Conservation (phyloP, 1,284 basidiomycete genomes). For the Coniferiporia sulphurascens region DNA sequence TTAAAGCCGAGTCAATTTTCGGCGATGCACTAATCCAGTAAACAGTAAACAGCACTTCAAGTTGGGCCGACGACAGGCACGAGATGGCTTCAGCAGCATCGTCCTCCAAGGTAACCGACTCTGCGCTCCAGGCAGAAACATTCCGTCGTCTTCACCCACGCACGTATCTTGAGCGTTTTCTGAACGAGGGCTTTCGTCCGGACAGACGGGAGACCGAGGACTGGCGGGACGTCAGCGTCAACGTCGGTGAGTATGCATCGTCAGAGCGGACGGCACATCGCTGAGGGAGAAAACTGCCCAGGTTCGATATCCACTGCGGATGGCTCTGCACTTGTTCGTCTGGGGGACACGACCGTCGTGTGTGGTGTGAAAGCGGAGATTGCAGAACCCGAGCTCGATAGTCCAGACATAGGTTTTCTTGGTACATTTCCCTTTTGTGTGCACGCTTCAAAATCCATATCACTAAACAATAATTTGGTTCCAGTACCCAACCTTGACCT, state of each 20-base stretch:
- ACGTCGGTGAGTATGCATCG: conserved; percentile 54
- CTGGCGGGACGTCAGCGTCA: conserved; percentile 68
- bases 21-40: too few relatives aligned
- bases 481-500: conserved; percentile 86
- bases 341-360: conserved; percentile 87
- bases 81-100: conserved; percentile 6
- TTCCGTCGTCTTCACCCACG: conserved; percentile 82
- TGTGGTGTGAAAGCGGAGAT: conserved; percentile 96
- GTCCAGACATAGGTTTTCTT: conserved; percentile 73
- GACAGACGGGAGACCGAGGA: conserved; percentile 63
- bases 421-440: conserved; percentile 44
- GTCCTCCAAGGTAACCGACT: conserved; percentile 4
- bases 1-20: too few relatives aligned
- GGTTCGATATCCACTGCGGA: conserved; percentile 89
- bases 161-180: conserved; percentile 75
- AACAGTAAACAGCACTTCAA: neutral
- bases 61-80: neutral
- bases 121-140: conserved; percentile 53
- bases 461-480: neutral
- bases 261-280: neutral
- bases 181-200: conserved; percentile 65
- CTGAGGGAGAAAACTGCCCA: conserved; percentile 22
- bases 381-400: conserved; percentile 78
- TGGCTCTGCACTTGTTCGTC: conserved; percentile 83
- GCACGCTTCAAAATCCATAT: neutral